Evolutionary conservation across 352 stramenopile genomes (phyloP).

Genomic region (Globisporangium megalacanthum): DNA sequence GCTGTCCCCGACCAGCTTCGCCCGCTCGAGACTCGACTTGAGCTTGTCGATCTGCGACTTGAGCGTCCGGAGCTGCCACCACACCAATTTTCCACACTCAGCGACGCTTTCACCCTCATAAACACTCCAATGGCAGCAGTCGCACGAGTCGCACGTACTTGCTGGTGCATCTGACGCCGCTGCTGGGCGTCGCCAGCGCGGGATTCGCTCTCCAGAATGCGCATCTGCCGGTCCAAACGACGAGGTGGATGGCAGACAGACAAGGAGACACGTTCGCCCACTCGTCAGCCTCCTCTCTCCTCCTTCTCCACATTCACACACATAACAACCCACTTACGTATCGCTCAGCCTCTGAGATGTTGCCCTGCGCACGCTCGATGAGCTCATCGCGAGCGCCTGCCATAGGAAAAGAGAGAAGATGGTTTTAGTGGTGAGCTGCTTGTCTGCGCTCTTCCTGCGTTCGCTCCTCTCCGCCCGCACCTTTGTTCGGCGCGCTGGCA

Average conservation of each 20-base stretch:
- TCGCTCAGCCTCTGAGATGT: constrained; percentile 73
- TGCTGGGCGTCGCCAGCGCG: constrained; percentile 73
- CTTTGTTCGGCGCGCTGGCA: constrained; percentile 28
- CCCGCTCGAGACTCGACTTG: constrained; percentile 73
- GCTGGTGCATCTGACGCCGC: constrained; percentile 79
- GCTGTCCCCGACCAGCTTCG: constrained; percentile 69
- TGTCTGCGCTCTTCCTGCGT: not conserved
- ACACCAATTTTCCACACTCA: not conserved
- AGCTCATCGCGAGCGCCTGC: constrained; percentile 42
- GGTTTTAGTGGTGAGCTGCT: no score
- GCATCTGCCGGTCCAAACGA: constrained; percentile 27
- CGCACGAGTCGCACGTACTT: constrained; percentile 12
- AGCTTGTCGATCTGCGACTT: constrained; percentile 86
- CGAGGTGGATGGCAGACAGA: not conserved
- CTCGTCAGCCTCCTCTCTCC: not conserved
- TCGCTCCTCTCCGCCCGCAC: not conserved
- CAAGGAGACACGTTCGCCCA: not conserved
- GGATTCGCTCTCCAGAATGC: constrained; percentile 81
- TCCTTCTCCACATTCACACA: not conserved
- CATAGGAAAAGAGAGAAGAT: not conserved
- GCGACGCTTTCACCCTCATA: not conserved
- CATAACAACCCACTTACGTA: constrained; percentile 29
- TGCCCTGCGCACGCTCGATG: constrained; percentile 46
- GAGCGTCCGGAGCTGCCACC: constrained; percentile 53
- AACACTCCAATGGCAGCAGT: not conserved